Conservation (phyloP, 192 early-diverging fungal genomes). For the Lobosporangium transversale region DNA sequence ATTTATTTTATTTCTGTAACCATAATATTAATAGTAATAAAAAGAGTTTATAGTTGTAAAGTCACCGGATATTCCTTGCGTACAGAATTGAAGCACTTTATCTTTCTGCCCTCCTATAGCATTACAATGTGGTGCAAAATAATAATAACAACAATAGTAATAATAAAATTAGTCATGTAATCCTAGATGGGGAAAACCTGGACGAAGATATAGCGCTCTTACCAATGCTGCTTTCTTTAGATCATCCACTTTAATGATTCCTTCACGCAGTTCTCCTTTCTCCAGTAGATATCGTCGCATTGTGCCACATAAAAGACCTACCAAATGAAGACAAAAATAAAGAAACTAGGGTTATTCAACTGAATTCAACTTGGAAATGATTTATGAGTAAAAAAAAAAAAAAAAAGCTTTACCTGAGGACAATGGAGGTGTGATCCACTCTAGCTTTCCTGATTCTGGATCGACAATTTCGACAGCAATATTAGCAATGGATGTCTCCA, state of each 20-base stretch:
- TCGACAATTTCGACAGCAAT: slow-evolving; percentile 56
- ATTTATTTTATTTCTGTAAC: too few species aligned
- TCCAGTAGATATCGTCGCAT: slow-evolving; percentile 58
- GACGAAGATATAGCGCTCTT: slow-evolving; percentile 1
- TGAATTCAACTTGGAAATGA: too few species aligned
- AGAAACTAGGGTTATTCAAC: too few species aligned
- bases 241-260: slow-evolving; percentile 55
- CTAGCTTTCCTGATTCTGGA: slow-evolving; percentile 12
- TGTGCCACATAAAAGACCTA: slow-evolving; percentile 59
- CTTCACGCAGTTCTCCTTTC: slow-evolving; percentile 41
- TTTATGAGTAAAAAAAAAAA: neutral
- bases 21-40: too few species aligned
- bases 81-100: slow-evolving; percentile 69
- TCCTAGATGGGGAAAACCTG: neutral
- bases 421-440: slow-evolving; percentile 61
- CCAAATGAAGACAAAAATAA: slow-evolving; percentile 26
- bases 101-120: slow-evolving; percentile 55
- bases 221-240: slow-evolving; percentile 58
- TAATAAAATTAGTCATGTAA: slow-evolving; percentile 7
- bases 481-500: slow-evolving; percentile 66
- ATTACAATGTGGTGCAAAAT: too few species aligned
- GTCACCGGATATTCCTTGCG: slow-evolving; percentile 56
- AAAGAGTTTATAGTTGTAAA: slow-evolving; percentile 22
- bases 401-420: slow-evolving; percentile 18
- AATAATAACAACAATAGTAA: slow-evolving; percentile 1